A percentile compares a stretch with the other conserved stretches of the same genome.
Conservation (phyloP, 495 filamentous ascomycete species). For the Penicillium nucicola region DNA sequence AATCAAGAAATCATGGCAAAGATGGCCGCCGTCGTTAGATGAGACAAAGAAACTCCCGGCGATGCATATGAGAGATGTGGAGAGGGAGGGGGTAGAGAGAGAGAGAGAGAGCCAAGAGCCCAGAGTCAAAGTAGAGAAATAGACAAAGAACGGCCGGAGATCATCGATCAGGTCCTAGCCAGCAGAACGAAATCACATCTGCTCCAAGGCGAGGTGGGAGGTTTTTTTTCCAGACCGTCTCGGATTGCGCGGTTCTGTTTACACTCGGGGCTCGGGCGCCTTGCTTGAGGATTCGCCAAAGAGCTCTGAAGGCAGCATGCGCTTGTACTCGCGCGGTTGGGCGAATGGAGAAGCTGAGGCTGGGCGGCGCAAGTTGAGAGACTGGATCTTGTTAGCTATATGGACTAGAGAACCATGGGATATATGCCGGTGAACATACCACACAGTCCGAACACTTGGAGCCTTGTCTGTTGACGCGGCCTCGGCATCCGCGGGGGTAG, state of each 20-base stretch:
- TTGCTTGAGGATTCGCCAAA: conserved; percentile 30
- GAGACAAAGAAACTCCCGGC: conserved; percentile 31
- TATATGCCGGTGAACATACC: conserved; percentile 29
- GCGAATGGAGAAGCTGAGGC: conserved; percentile 42
- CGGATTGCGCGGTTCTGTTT: conserved; percentile 1
- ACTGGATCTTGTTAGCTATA: conserved; percentile 11
- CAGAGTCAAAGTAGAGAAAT: neutral
- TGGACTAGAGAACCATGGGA: neutral
- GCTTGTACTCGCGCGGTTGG: conserved; percentile 43
- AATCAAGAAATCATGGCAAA: conserved; percentile 7
- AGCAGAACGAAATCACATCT: conserved; percentile 14
- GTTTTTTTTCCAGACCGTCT: conserved; percentile 12
- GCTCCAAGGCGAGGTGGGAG: no score
- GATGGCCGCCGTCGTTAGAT: conserved; percentile 18
- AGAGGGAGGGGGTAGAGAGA: conserved; percentile 3
- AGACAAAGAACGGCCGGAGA: conserved; percentile 2
- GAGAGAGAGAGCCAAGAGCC: neutral
- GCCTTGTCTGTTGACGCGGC: conserved; percentile 42
- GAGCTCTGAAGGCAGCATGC: conserved; percentile 39
- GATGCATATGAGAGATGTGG: conserved; percentile 30
- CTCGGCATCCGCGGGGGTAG: conserved; percentile 50
- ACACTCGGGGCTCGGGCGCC: conserved; percentile 18
- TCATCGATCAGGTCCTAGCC: conserved; percentile 16
- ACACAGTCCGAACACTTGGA: conserved; percentile 47
- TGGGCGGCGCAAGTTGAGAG: conserved; percentile 43